Evolutionary conservation across 1,284 basidiomycete genomes (phyloP).

Genomic region (Trametes versicolor): DNA sequence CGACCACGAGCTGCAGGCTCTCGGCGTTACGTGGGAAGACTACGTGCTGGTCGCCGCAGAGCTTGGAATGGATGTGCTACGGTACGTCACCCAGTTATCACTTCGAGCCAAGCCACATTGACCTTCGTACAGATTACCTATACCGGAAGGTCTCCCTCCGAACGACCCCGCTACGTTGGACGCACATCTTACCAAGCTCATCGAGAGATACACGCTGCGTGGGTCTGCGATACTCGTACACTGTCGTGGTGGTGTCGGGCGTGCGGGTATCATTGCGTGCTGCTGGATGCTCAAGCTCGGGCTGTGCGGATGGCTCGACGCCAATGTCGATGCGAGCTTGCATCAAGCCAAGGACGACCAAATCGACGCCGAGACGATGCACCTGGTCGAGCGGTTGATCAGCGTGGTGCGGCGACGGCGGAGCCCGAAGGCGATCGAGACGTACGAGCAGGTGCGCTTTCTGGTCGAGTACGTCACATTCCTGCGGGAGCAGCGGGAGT

Average conservation of each 20-base stretch:
- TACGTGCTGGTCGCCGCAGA: conserved; percentile 73
- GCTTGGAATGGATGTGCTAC: conserved; percentile 81
- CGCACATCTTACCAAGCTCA: conserved; percentile 74
- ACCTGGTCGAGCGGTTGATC: conserved; percentile 80
- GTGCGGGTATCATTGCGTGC: conserved; percentile 93
- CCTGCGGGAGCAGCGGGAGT: conserved; percentile 50
- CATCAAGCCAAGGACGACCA: neutral
- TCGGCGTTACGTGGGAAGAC: conserved; percentile 86
- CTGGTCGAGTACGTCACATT: conserved; percentile 83
- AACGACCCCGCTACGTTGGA: conserved; percentile 74
- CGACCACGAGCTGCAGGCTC: conserved; percentile 84
- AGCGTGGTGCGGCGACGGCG: conserved; percentile 77
- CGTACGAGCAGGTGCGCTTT: conserved; percentile 91
- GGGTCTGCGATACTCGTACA: conserved; percentile 87
- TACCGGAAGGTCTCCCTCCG: conserved; percentile 92
- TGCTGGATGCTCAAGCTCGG: conserved; percentile 96
- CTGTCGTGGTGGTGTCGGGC: conserved; percentile 94
- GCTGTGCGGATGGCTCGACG: conserved; percentile 74
- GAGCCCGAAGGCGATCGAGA: conserved; percentile 90
- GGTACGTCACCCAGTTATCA: conserved; percentile 44
- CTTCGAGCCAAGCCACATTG: conserved; percentile 3
- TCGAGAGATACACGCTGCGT: conserved; percentile 78
- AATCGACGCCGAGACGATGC: conserved; percentile 59
- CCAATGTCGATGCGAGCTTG: neutral
- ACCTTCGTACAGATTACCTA: conserved; percentile 73